Conservation (phyloP, 805 yeast genomes). For the Candida patagonica region DNA sequence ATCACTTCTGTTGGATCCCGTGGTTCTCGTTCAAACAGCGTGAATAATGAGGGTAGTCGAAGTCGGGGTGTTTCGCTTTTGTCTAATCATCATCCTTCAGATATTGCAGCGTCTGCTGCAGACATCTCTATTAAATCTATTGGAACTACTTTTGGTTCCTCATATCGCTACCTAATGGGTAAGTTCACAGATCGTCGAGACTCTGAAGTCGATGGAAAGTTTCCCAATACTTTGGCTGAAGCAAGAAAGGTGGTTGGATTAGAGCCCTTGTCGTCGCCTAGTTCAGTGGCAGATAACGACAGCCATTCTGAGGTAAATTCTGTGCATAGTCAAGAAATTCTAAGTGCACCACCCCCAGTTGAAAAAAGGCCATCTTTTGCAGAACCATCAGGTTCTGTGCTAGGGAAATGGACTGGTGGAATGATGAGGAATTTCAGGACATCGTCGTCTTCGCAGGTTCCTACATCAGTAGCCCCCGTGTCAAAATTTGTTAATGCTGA, state of each 20-base stretch:
- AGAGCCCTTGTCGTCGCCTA: conserved; percentile 11
- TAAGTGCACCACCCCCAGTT: no score
- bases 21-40: conserved; percentile 17
- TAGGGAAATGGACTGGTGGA: conserved; percentile 11
- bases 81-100: conserved; percentile 18
- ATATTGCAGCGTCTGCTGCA: conserved; percentile 22
- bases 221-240: conserved; percentile 20
- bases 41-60: conserved; percentile 10
- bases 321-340: background rate
- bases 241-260: conserved; percentile 19
- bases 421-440: conserved; percentile 14
- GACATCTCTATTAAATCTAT: conserved; percentile 22
- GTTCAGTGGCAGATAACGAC: conserved; percentile 3
- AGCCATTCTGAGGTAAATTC: background rate
- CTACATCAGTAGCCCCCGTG: conserved; percentile 12
- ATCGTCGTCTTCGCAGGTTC: conserved; percentile 4
- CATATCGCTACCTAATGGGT: conserved; percentile 25
- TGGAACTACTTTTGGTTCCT: conserved; percentile 27
- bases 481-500: conserved; percentile 17
- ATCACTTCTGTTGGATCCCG: conserved; percentile 4
- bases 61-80: conserved; percentile 10
- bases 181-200: conserved; percentile 15
- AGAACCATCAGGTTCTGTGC: conserved; percentile 1
- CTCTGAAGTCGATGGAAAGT: conserved; percentile 6
- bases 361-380: background rate